A percentile compares a stretch with the other conserved stretches of the same genome.
Evolutionary conservation across 2,329 filamentous ascomycete genomes (phyloP).

Genomic region (Alternaria solani): DNA sequence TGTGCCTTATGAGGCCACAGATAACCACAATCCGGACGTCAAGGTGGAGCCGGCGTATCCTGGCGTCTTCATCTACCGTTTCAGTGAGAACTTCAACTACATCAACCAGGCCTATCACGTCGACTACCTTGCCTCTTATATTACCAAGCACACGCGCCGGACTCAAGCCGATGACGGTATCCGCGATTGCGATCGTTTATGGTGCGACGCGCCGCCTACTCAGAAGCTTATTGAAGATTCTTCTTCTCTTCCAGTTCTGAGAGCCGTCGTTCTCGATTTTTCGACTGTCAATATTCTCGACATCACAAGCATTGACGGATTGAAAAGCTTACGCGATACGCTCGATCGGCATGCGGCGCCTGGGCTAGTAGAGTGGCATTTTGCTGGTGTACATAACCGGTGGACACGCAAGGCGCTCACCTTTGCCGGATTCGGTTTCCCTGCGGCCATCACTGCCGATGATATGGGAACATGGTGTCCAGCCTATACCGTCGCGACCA

Average conservation of each 20-base stretch:
- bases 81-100: constrained; percentile 92
- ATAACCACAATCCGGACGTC: constrained; percentile 63
- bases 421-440: constrained; percentile 63
- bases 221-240: constrained; percentile 17
- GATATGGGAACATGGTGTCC: constrained; percentile 32
- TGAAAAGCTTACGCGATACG: constrained; percentile 64
- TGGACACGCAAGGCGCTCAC: constrained; percentile 66
- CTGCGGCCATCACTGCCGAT: constrained; percentile 10
- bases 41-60: constrained; percentile 72
- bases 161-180: constrained; percentile 31
- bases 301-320: constrained; percentile 62
- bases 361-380: constrained; percentile 51
- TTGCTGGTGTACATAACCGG: constrained; percentile 62
- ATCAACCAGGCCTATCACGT: constrained; percentile 87
- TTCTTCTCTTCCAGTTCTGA: constrained; percentile 55
- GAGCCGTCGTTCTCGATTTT: constrained; percentile 65
- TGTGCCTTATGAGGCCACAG: constrained; percentile 57
- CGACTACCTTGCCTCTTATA: constrained; percentile 74
- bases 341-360: constrained; percentile 61
- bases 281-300: constrained; percentile 65
- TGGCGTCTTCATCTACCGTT: constrained; percentile 93
- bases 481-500: constrained; percentile 31
- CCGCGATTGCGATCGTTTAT: constrained; percentile 56
- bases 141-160: constrained; percentile 61
- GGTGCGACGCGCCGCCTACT: constrained; percentile 61